Conservation (phyloP, 2,329 filamentous ascomycete species). For the Colletotrichum horii region DNA sequence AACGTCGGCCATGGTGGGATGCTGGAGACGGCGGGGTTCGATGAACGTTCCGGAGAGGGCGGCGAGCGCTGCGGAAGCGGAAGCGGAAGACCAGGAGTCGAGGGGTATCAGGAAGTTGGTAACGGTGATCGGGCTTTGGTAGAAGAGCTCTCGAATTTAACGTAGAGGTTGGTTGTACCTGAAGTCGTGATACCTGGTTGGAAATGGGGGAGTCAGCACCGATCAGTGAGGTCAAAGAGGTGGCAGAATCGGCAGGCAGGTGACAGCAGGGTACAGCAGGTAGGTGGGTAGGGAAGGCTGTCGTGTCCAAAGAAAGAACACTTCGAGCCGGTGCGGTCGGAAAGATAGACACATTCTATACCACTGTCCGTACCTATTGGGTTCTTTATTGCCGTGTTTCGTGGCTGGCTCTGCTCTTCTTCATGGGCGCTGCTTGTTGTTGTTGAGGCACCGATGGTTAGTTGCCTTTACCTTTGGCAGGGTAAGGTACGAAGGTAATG, state of each 20-base stretch:
- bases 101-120: not conserved
- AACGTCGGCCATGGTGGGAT: constrained; percentile 80
- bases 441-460: not conserved
- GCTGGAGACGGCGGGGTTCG: not conserved
- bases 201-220: not conserved
- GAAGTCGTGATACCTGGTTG: not conserved
- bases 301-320: not conserved
- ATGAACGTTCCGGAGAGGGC: not conserved
- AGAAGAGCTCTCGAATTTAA: not conserved
- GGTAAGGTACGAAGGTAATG: not conserved
- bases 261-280: not conserved
- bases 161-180: not conserved
- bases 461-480: not conserved
- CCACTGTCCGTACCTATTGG: not conserved
- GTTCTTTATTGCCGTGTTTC: not conserved
- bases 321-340: not conserved
- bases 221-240: not conserved
- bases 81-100: not conserved
- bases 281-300: not conserved
- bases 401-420: not conserved
- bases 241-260: not conserved
- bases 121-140: not conserved
- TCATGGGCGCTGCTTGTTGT: not conserved
- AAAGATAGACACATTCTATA: not conserved
- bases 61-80: not conserved